Conservation (phyloP, 495 filamentous ascomycete species). For the Talaromyces proteolyticus region DNA sequence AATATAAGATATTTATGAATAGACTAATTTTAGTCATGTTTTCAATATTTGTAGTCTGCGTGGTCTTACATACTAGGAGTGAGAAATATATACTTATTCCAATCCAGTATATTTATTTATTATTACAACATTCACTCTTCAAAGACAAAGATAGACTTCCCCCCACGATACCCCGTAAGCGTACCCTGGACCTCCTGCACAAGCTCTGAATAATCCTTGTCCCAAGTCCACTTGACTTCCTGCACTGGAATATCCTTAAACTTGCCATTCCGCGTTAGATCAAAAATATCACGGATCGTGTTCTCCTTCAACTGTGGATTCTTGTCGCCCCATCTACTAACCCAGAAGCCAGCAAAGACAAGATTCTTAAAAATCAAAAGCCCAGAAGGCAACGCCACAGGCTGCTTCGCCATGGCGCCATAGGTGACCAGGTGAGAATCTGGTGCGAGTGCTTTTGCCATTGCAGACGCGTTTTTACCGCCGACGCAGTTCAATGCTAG, state of each 20-base stretch:
- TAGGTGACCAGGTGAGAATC: slow-evolving; percentile 83
- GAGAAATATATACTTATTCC: too few species aligned
- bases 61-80: too few species aligned
- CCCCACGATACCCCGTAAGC: slow-evolving; percentile 70
- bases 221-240: slow-evolving; percentile 73
- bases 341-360: slow-evolving; percentile 87
- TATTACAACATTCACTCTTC: slow-evolving; percentile 27
- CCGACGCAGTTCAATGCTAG: slow-evolving; percentile 92
- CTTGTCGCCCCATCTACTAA: slow-evolving; percentile 79
- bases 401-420: slow-evolving; percentile 88
- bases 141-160: slow-evolving; percentile 89
- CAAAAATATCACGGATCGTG: slow-evolving; percentile 76
- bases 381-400: slow-evolving; percentile 67
- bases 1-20: too few species aligned
- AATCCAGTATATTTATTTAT: too few species aligned
- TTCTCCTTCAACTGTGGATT: slow-evolving; percentile 67
- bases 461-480: slow-evolving; percentile 68
- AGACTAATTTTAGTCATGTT: too few species aligned
- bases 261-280: slow-evolving; percentile 62
- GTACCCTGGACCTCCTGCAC: slow-evolving; percentile 66
- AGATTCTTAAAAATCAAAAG: slow-evolving; percentile 89
- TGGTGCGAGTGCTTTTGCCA: slow-evolving; percentile 62
- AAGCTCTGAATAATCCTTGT: slow-evolving; percentile 59
- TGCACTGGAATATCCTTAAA: slow-evolving; percentile 79
- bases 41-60: too few species aligned